Evolutionary conservation across 768 basidiomycete genomes (phyloP), one percentile per base, ranked within the genome.

Genomic region (Collybia mongolica): DNA sequence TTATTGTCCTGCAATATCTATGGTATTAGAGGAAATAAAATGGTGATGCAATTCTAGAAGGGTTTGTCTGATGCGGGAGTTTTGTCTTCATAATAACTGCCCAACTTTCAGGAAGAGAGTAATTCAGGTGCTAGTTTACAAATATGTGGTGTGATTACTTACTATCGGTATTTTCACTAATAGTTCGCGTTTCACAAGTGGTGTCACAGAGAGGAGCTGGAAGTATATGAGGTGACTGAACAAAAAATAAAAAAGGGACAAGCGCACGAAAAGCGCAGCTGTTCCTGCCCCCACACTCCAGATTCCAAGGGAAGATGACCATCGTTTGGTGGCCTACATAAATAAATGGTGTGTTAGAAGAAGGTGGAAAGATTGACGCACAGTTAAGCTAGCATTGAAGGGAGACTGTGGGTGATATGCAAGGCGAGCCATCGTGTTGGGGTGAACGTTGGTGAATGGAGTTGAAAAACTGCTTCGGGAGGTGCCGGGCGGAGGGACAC

Each of bases 41-140:
- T 6, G 14, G 11, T 32, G 32, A 14, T 32, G 5, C 32, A 32
- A 32, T 32, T 32, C 32, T 32, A 93, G 74, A 93, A 91, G 4
- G 91, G 90, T 63, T 90, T 91, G 74, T 93, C 91, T 24, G 80
- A 87, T 36, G 82, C 82, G 14, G 89, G 91, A 0, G 78, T 89
- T 57, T 81, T 88, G 72, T 93, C 91, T 63, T 84, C 80, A 64
- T 80, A 93, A 69, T 89, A 90, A 47, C 56, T 67, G 36, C 82
- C 80, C 60, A 93, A 53, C 91, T 93, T 54, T 14, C 32, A 6
- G 9, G 11, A 14, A 14, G 55, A 39, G 38, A 37, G 11, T 20
- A 51, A 19, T 48, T 39, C 15, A 46, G 51, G 22, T 51, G 42
- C 42, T 52, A 51, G 39, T 45, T 38, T 39, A 40, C 44, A 42